phyloP scores from a whole-genome alignment of 768 basidiomycete genomes.

The Tricholoma flavovirens region DNA sequence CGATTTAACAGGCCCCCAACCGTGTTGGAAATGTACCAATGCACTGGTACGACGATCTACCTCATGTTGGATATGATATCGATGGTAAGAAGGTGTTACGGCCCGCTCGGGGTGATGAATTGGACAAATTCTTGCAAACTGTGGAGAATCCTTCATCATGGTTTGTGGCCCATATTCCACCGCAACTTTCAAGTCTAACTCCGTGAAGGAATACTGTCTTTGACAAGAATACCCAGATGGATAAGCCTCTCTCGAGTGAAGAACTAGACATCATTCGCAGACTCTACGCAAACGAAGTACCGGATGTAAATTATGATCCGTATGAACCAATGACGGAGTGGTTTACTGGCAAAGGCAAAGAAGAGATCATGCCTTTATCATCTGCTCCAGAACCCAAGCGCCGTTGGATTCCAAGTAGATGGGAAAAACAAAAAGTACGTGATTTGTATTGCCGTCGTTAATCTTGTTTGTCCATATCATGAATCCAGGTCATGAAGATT shows the following conservation, averaged over 20 bases:
- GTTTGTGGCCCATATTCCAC: constrained; percentile 36
- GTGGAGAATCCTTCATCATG: constrained; percentile 90
- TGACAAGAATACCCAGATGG: constrained; percentile 80
- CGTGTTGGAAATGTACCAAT: constrained; percentile 92
- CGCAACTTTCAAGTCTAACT: background rate
- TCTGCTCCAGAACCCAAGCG: constrained; percentile 93
- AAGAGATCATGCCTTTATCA: constrained; percentile 90
- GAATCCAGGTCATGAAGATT: constrained; percentile 90
- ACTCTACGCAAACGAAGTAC: constrained; percentile 86
- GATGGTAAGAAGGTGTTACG: constrained; percentile 91
- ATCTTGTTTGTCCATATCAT: constrained; percentile 1
- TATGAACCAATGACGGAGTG: constrained; percentile 93
- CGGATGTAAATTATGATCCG: constrained; percentile 85
- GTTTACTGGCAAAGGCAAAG: constrained; percentile 95
- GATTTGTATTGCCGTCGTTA: background rate
- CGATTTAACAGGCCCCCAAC: constrained; percentile 70
- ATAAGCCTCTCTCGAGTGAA: constrained; percentile 81
- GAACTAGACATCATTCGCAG: constrained; percentile 94
- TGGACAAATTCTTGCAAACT: constrained; percentile 93
- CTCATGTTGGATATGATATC: constrained; percentile 97
- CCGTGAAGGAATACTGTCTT: constrained; percentile 78
- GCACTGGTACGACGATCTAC: constrained; percentile 99
- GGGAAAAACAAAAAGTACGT: constrained; percentile 97
- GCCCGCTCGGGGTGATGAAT: constrained; percentile 91
- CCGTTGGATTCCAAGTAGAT: constrained; percentile 95